Base-by-base conservation (phyloP, 2,329 filamentous ascomycete species). In the Colletotrichum lindemuthianum region DNA sequence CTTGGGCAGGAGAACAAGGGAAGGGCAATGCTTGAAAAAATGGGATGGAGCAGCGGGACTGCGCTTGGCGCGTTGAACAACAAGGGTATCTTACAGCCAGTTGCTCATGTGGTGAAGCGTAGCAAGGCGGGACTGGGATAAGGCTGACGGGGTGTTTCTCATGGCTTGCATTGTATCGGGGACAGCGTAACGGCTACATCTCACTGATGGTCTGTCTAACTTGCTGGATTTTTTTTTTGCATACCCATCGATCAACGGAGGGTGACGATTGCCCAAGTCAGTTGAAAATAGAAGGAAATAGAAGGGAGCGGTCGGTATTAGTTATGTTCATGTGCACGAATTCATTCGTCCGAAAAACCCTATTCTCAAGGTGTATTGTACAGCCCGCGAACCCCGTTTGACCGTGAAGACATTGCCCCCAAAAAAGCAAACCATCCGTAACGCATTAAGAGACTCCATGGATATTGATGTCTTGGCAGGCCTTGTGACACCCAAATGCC, bases 11-110 rank as follows among this genome's bases (percentile, higher is more conserved):
- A 91, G 57, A 98, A 97, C 74, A 92, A 88, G 69, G 96, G 96
- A 10, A 87, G 93, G 54, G 88, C 88, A 3, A 92, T 99, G 88
- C 79, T 99, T 68, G 93, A 97, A 79, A 98, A 96, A 79, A 98
- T 98, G 96, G 96, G 96, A 4, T 99, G 96, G 94, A 91, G 87
- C 66, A 90, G 85, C 56, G 96, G 96, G 6, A 97, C 90, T 73
- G 92, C 91, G 2, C 84, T 99, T 1, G 96, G 96, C 56, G 88
- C 92, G 10, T 74, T 82, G 1, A 89, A 96, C 68, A 97, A 96
- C 75, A 92, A 96, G 76, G 96, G 96, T 37, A 96, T 97, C 56
- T 78, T 97, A 68, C 88, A 92, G 66, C 95, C 95, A 0, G 91
- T 99, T 32, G 85, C 88, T 33, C 94, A 97, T 68, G 87, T 96